phyloP scores from a whole-genome alignment of 352 stramenopile genomes.

The Phytophthora fragariaefolia region DNA sequence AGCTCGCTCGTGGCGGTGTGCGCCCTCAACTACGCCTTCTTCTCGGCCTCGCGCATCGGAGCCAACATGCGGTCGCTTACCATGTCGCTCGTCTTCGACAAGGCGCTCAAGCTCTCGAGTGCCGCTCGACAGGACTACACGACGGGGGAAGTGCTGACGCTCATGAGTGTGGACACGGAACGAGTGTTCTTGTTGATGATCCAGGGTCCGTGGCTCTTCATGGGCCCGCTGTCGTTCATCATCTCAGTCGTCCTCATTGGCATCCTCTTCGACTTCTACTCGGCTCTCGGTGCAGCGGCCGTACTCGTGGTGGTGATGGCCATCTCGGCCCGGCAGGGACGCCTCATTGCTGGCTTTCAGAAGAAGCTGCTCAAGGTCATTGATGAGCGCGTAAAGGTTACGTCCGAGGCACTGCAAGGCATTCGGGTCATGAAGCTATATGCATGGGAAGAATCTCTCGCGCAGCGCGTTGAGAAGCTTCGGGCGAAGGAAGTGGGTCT shows the following conservation, averaged over 20 bases:
- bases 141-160: constrained; percentile 43
- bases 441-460: constrained; percentile 68
- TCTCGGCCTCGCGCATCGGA: constrained; percentile 33
- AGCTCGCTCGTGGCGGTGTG: constrained; percentile 38
- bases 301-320: constrained; percentile 31
- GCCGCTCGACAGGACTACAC: constrained; percentile 40
- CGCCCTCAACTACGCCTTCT: constrained; percentile 42
- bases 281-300: constrained; percentile 10
- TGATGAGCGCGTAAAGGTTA: constrained; percentile 89
- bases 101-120: constrained; percentile 66
- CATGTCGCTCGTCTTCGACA: constrained; percentile 47
- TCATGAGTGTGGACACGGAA: constrained; percentile 47
- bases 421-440: constrained; percentile 93
- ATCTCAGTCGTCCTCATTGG: constrained; percentile 35
- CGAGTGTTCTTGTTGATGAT: constrained; percentile 39
- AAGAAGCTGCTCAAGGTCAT: constrained; percentile 47
- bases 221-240: constrained; percentile 31
- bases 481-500: constrained; percentile 50
- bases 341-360: constrained; percentile 30
- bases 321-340: constrained; percentile 20
- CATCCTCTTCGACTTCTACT: constrained; percentile 33
- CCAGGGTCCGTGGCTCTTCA: constrained; percentile 28
- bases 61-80: constrained; percentile 42
- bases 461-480: constrained; percentile 44
- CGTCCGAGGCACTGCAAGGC: constrained; percentile 91